Evolutionary conservation across 2,329 filamentous ascomycete genomes (phyloP).

Genomic region (Penicillium janthinellum): DNA sequence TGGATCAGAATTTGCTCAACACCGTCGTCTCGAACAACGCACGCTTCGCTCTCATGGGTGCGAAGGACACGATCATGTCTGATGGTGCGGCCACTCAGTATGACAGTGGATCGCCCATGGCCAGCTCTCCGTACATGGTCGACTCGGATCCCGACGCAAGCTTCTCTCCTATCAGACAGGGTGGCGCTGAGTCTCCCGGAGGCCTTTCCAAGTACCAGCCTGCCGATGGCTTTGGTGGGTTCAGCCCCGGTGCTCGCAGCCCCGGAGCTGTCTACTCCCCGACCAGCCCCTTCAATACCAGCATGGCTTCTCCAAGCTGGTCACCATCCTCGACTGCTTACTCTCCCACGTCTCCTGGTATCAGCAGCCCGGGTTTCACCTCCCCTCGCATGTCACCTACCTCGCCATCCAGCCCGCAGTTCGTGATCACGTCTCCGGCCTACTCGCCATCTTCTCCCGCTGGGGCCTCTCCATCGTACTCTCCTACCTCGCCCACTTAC

Average conservation of each 20-base stretch:
- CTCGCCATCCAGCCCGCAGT: slow-evolving; percentile 57
- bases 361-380: slow-evolving; percentile 58
- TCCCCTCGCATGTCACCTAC: slow-evolving; percentile 56
- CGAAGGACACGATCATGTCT: slow-evolving; percentile 69
- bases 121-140: slow-evolving; percentile 62
- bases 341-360: slow-evolving; percentile 74
- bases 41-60: slow-evolving; percentile 76
- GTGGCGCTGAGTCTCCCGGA: slow-evolving; percentile 61
- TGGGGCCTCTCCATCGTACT: slow-evolving; percentile 58
- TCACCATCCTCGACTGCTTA: slow-evolving; percentile 63
- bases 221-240: slow-evolving; percentile 61
- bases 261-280: slow-evolving; percentile 60
- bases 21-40: slow-evolving; percentile 93
- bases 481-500: slow-evolving; percentile 62
- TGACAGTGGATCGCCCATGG: slow-evolving; percentile 68
- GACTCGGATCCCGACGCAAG: slow-evolving; percentile 63
- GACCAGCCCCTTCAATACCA: slow-evolving; percentile 75
- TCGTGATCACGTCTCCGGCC: slow-evolving; percentile 59
- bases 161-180: slow-evolving; percentile 75
- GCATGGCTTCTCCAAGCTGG: slow-evolving; percentile 69
- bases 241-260: slow-evolving; percentile 70
- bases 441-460: slow-evolving; percentile 79
- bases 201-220: slow-evolving; percentile 68
- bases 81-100: slow-evolving; percentile 93
- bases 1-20: slow-evolving; percentile 94